Evolutionary conservation across 1,139 yeast genomes (phyloP).

Genomic region (Tardiomyces digboiensis): DNA sequence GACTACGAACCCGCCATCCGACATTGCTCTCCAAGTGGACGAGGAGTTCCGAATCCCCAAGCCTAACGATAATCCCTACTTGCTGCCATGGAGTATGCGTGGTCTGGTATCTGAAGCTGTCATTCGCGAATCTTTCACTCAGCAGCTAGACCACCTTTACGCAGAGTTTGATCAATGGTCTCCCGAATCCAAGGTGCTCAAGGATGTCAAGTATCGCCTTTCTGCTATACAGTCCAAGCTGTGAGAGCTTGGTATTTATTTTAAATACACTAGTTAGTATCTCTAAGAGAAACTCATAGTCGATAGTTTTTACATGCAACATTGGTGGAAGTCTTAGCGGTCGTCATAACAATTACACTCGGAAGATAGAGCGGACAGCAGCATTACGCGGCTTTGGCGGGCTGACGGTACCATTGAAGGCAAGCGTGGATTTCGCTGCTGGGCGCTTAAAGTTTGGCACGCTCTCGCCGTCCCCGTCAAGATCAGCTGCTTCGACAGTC

Average conservation of each 20-base stretch:
- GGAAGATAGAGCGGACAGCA: neutral
- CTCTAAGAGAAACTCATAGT: too few relatives aligned
- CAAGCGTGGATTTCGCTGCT: neutral
- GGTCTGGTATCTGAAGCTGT: constrained; percentile 56
- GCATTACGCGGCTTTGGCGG: neutral
- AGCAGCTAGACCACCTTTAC: constrained; percentile 50
- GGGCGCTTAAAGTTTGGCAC: neutral
- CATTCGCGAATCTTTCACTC: constrained; percentile 33
- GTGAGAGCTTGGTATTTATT: too few relatives aligned
- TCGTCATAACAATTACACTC: neutral
- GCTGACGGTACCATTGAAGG: neutral
- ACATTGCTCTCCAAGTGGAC: constrained; percentile 18
- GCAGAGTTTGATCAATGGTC: constrained; percentile 74
- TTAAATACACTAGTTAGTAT: too few relatives aligned
- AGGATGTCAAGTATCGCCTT: constrained; percentile 75
- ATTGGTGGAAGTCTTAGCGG: too few relatives aligned
- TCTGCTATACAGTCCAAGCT: constrained; percentile 1
- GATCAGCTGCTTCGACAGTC: neutral
- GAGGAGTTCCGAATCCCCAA: constrained; percentile 21
- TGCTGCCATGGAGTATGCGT: constrained; percentile 87
- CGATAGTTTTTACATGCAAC: too few relatives aligned
- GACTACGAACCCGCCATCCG: constrained; percentile 45
- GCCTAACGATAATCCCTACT: constrained; percentile 65
- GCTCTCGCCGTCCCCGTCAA: neutral
- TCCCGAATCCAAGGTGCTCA: constrained; percentile 72